These are phyloP conservation scores for Ceratobasidium sp. DNA, from an alignment of 1,284 basidiomycete genomes.

Conservation along the genomic window DNA sequence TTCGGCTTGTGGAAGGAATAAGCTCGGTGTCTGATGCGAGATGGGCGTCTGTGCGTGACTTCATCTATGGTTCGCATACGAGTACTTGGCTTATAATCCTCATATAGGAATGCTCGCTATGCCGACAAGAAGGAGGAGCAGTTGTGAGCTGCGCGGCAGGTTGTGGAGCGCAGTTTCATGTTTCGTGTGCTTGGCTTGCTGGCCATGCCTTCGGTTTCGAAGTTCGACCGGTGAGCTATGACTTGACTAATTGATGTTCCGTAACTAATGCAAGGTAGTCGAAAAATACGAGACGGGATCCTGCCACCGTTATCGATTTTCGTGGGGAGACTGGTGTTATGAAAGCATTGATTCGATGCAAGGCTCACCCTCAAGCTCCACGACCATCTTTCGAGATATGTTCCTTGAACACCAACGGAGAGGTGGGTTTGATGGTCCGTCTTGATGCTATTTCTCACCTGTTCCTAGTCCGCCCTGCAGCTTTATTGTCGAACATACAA, in stretches of 20 bases:
- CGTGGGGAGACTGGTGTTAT: conserved; percentile 88
- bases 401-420: conserved; percentile 84
- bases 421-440: conserved; percentile 63
- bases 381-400: conserved; percentile 83
- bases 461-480: conserved; percentile 81
- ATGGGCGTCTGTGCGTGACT: conserved; percentile 52
- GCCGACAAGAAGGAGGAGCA: conserved; percentile 78
- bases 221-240: conserved; percentile 77
- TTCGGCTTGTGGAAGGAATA: conserved; percentile 89
- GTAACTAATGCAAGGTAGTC: conserved; percentile 63
- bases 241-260: conserved; percentile 36
- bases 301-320: conserved; percentile 79
- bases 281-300: conserved; percentile 77
- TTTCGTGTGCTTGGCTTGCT: conserved; percentile 89
- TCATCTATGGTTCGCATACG: conserved; percentile 61
- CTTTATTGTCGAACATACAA: conserved; percentile 88
- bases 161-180: conserved; percentile 84
- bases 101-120: conserved; percentile 65
- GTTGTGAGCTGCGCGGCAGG: conserved; percentile 79
- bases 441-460: not conserved
- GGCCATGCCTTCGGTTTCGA: conserved; percentile 92
- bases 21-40: conserved; percentile 71
- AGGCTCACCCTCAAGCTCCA: conserved; percentile 77
- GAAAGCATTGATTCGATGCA: conserved; percentile 84
- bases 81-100: conserved; percentile 58